Conservation (phyloP, 306 rosid species). For the Pachyrhizus erosus region DNA sequence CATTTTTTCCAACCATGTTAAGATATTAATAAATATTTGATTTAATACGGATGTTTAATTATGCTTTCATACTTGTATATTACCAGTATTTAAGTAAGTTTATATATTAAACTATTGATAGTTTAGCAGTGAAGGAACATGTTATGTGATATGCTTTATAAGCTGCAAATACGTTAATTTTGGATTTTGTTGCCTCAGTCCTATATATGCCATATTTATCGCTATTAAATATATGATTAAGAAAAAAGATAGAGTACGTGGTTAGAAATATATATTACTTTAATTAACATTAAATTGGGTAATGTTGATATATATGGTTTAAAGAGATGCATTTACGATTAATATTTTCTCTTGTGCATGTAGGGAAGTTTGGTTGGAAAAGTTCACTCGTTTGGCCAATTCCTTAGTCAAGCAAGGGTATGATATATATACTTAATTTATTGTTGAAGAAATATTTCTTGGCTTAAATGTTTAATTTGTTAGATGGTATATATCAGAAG, state of each 20-base stretch:
- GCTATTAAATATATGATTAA: not conserved
- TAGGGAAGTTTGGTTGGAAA: not conserved
- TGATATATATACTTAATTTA: not conserved
- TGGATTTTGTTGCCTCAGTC: not conserved
- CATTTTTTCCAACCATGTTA: not conserved
- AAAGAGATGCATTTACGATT: not conserved
- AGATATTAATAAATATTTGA: not conserved
- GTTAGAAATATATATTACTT: not conserved
- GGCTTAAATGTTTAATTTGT: not conserved
- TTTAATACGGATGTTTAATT: not conserved
- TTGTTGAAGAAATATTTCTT: not conserved
- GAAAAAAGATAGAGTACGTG: not conserved
- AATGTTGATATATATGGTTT: not conserved
- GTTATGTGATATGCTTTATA: not conserved
- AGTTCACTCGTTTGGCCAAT: not conserved
- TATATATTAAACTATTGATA: not conserved
- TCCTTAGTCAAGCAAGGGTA: not conserved
- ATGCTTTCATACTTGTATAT: not conserved
- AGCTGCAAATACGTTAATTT: not conserved
- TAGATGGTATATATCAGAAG: not conserved
- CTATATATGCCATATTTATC: not conserved
- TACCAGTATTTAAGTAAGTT: not conserved
- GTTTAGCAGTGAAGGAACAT: not conserved
- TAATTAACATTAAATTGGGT: not conserved
- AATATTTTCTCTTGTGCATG: not conserved